These are phyloP conservation scores for Thielaviopsis populi DNA, from an alignment of 2,329 filamentous ascomycete species.

Conservation along the genomic window DNA sequence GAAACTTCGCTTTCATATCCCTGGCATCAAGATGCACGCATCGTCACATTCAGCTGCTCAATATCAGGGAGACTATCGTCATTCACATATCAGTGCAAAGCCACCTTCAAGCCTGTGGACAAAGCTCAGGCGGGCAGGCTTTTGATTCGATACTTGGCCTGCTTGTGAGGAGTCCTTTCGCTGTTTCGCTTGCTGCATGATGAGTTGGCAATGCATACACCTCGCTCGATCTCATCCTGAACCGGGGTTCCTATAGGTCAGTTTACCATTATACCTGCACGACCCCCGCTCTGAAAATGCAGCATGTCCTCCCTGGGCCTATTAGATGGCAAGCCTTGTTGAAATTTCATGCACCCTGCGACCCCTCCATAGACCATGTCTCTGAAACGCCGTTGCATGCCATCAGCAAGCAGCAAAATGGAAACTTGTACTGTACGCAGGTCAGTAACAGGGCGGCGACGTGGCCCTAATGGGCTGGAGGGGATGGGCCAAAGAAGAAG, in stretches of 20 bases:
- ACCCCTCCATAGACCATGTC: conserved; percentile 1
- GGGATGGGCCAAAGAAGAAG: not conserved
- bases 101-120: not conserved
- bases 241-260: conserved; percentile 16
- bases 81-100: not conserved
- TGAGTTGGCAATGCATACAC: conserved; percentile 17
- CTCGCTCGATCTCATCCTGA: conserved; percentile 14
- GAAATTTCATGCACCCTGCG: conserved; percentile 8
- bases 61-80: not conserved
- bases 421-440: not conserved
- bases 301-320: conserved; percentile 8
- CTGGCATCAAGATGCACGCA: not conserved
- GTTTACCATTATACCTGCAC: conserved; percentile 4
- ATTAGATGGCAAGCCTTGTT: conserved; percentile 15
- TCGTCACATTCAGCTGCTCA: not conserved
- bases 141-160: conserved; percentile 9
- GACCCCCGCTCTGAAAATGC: conserved; percentile 12
- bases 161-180: not conserved
- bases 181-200: conserved; percentile 15
- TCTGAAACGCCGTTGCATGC: not conserved
- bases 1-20: not conserved
- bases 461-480: not conserved
- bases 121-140: conserved; percentile 10
- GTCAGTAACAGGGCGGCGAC: not conserved
- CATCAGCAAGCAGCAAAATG: not conserved